Evolutionary conservation across 768 basidiomycete genomes (phyloP), one percentile per base, ranked within the genome.

Genomic region (Lentinula guzmanii): DNA sequence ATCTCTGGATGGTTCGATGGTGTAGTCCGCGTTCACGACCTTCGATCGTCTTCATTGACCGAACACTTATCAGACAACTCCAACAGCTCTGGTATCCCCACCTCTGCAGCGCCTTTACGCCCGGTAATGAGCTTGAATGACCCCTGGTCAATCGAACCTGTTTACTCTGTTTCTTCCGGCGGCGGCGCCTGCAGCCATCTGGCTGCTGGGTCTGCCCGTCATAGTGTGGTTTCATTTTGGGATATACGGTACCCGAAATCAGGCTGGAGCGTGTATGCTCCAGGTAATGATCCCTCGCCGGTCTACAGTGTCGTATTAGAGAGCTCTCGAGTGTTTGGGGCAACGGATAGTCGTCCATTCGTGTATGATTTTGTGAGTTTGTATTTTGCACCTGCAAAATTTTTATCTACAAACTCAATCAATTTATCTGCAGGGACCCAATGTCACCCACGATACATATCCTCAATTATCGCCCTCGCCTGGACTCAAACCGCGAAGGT

Each of bases 1-100:
- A 78, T 91, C 41, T 87, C 89, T 1, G 92, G 90, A 1, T 93
- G 91, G 90, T 93, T 84, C 70, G 90, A 94, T 68, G 87, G 91
- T 10, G 70, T 78, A 52, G 87, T 91, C 37, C 80, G 83, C 41
- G 79, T 90, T 55, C 86, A 91, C 71, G 92, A 93, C 70, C 79
- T 93, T 43, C 89, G 91, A 28, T 76, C 82, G 16, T 76, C 75
- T 16, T 35, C 31, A 9, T 58, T 48, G 24, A 15, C 35, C 28
- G 3, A 15, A 6, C 39, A 50, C 50, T 63, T 63, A 2, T 53
- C 64, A 33, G 50, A 59, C 52, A 63, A 61, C 7, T 50, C 57
- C 10, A 34, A 28, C 28, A 28, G 62, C 16, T 60, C 65, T 11
- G 37, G 37, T 39, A 39, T 8, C 13, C 1, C 37, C 37, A 58